Conservation (phyloP, 2,329 filamentous ascomycete genomes). For the Cercospora citrullina region DNA sequence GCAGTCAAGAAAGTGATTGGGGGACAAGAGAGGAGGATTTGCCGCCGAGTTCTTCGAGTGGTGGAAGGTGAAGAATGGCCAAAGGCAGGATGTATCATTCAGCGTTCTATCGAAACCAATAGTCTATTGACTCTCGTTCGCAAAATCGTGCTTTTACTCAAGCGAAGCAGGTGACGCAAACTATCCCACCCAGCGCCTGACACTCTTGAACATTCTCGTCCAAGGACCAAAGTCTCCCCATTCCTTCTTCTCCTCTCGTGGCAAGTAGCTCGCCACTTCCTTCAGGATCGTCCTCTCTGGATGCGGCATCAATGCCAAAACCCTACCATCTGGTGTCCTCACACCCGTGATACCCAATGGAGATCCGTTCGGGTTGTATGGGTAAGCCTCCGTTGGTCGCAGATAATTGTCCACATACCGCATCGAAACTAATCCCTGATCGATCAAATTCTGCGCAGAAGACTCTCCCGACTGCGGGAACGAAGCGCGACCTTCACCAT, state of each 20-base stretch:
- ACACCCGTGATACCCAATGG: conserved; percentile 80
- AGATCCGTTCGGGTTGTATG: conserved; percentile 85
- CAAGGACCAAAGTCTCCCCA: conserved; percentile 85
- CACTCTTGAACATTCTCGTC: conserved; percentile 83
- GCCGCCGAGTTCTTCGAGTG: conserved; percentile 18
- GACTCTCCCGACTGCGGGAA: conserved; percentile 53
- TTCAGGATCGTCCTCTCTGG: conserved; percentile 85
- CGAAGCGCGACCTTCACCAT: conserved; percentile 82
- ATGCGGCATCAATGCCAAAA: conserved; percentile 90
- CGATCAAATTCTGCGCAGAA: conserved; percentile 55
- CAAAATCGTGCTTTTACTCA: not conserved
- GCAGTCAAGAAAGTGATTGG: conserved; percentile 27
- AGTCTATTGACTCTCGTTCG: not conserved
- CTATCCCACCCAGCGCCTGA: conserved; percentile 71
- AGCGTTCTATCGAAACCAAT: not conserved
- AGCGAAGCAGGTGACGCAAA: not conserved
- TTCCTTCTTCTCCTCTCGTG: conserved; percentile 62
- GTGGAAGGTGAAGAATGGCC: not conserved
- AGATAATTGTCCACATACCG: conserved; percentile 83
- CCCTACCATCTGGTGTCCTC: conserved; percentile 72
- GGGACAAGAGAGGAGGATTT: conserved; percentile 36
- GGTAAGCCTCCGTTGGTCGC: conserved; percentile 76
- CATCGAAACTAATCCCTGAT: conserved; percentile 70
- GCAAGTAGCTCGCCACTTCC: conserved; percentile 74
- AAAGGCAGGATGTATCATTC: not conserved